These are phyloP conservation scores for Amanita polypyramis DNA, from an alignment of 768 basidiomycete genomes.

Conservation along the genomic window DNA sequence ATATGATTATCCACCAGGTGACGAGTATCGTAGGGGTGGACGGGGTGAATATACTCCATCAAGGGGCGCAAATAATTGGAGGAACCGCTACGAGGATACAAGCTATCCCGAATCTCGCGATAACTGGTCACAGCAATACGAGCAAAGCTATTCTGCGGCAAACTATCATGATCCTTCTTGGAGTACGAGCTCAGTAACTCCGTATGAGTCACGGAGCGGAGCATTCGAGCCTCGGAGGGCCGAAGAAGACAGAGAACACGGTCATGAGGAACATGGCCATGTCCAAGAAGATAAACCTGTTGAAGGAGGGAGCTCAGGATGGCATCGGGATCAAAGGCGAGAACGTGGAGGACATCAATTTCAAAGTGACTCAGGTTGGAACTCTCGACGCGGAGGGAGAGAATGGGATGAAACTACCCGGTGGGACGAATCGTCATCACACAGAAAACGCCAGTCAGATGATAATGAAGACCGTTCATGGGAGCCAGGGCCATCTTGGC, in stretches of 20 bases:
- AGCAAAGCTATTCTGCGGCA: constrained; percentile 29
- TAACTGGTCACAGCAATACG: constrained; percentile 42
- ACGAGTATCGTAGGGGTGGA: constrained; percentile 39
- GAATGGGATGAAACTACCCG: constrained; percentile 21
- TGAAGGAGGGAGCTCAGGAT: constrained; percentile 25
- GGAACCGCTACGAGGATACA: constrained; percentile 26
- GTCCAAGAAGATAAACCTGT: constrained; percentile 14
- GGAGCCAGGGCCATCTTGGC: constrained; percentile 68
- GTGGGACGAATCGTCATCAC: constrained; percentile 19
- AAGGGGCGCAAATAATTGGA: constrained; percentile 37
- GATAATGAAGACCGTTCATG: constrained; percentile 46
- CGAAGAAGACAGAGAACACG: constrained; percentile 25
- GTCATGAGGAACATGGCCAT: constrained; percentile 26
- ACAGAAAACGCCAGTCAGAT: constrained; percentile 17
- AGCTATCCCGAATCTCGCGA: constrained; percentile 31
- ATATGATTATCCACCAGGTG: constrained; percentile 26
- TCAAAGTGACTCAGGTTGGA: constrained; percentile 45
- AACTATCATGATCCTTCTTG: constrained; percentile 41
- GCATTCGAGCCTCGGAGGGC: constrained; percentile 32
- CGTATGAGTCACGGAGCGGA: constrained; percentile 29
- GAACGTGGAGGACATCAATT: constrained; percentile 28
- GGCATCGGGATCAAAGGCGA: constrained; percentile 28
- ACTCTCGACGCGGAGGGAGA: constrained; percentile 35
- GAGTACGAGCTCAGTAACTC: constrained; percentile 21
- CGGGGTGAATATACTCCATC: constrained; percentile 39